Base-by-base conservation (phyloP, 768 basidiomycete genomes). In the Tulasnella sp. region DNA sequence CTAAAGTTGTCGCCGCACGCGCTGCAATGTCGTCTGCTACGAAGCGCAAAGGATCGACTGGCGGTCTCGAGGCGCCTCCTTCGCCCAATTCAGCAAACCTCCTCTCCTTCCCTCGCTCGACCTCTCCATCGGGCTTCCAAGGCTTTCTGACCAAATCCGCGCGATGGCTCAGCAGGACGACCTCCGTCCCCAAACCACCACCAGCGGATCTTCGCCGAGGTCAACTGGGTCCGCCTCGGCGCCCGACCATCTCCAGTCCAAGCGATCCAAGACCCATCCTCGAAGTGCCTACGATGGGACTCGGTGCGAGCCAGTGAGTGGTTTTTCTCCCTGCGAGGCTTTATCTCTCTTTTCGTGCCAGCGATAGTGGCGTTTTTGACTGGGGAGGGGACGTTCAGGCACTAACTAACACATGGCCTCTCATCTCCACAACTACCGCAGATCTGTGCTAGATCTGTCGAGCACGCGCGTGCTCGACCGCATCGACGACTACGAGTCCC, bases 161-260 rank as follows among this genome's bases (percentile, higher is more conserved):
- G 0, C 90, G 88, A 86, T 93, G 92, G 92, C 93, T 93, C 82
- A 87, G 84, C 18, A 87, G 90, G 57, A 90, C 90, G 78, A 85
- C 87, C 4, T 90, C 91, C 1, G 85, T 87, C 11, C 87, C 89
- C 67, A 88, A 88, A 42, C 15, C 70, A 13, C 55, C 69, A 26
- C 46, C 26, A 57, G 39, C 20, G 35, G 44, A 46, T 18, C 37
- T 40, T 44, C 46, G 39, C 46, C 44, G 15, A n/a, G 37, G 42
- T 4, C 48, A 32, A 37, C 72, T 42, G 70, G 61, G 40, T 44
- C 61, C 73, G 67, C 40, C 39, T 37, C 70, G 74, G 29, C 73
- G 80, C 80, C 91, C 89, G 75, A 94, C 93, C 86, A 95, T 94
- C 48, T 94, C 93, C 42, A 90, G 91, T 70, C 93, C 93, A 0